These are phyloP conservation scores for Fusarium palustre DNA, from an alignment of 2,329 filamentous ascomycete species.

Conservation along the genomic window DNA sequence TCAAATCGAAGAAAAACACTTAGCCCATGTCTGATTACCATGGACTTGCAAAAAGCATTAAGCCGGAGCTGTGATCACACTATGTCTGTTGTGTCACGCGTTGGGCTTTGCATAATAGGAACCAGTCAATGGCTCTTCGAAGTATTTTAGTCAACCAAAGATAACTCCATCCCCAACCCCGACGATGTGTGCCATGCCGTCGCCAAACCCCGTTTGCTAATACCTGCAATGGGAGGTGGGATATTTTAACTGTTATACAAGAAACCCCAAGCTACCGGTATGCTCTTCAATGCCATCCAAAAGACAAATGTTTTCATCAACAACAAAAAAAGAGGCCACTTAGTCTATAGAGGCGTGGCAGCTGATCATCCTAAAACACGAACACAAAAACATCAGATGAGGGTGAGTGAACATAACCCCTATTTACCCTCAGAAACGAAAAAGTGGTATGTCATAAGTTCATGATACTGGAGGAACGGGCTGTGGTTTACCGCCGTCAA, in stretches of 20 bases:
- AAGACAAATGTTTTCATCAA: constrained; percentile 20
- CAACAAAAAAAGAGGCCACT: constrained; percentile 15
- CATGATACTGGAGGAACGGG: constrained; percentile 26
- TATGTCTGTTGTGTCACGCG: not conserved
- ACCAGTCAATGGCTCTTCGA: not conserved
- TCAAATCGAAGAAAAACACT: not conserved
- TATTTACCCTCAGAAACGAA: not conserved
- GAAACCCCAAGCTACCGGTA: constrained; percentile 4
- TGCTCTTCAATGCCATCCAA: constrained; percentile 24
- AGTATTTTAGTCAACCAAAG: constrained; percentile 21
- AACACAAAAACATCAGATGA: constrained; percentile 31
- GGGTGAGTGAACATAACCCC: not conserved
- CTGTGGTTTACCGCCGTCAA: constrained; percentile 67
- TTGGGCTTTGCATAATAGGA: not conserved
- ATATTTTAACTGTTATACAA: constrained; percentile 38
- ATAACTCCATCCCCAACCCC: constrained; percentile 33
- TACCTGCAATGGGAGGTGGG: constrained; percentile 1
- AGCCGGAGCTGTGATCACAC: not conserved
- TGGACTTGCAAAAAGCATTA: not conserved
- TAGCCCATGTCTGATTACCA: not conserved
- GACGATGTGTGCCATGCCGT: constrained; percentile 27
- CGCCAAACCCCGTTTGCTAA: constrained; percentile 13
- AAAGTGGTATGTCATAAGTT: constrained; percentile 25
- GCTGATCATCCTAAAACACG: constrained; percentile 22
- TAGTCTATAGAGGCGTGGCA: constrained; percentile 30